Conservation (phyloP, 768 basidiomycete genomes). For the Leucocoprinus sp. region DNA sequence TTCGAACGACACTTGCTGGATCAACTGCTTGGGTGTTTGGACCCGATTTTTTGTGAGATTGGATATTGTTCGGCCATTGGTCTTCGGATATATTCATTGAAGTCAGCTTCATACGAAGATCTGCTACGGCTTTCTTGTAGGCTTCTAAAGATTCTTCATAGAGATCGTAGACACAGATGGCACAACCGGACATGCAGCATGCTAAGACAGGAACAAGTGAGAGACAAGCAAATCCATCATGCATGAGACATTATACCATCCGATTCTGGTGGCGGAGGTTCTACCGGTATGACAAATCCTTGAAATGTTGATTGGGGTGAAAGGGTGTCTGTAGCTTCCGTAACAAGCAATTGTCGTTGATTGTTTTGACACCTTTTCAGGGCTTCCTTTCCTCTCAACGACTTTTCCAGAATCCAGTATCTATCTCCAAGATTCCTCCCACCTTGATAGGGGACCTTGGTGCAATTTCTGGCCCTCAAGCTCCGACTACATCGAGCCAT, state of each 20-base stretch:
- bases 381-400: slow-evolving; percentile 10
- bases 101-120: slow-evolving; percentile 43
- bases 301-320: slow-evolving; percentile 26
- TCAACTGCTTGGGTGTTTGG: slow-evolving; percentile 11
- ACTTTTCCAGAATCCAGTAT: slow-evolving; percentile 3
- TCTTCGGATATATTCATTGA: slow-evolving; percentile 39
- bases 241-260: too few relatives aligned
- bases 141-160: slow-evolving; percentile 65
- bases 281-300: slow-evolving; percentile 52
- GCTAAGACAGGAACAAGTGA: slow-evolving; percentile 37
- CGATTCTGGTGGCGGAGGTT: slow-evolving; percentile 53
- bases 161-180: slow-evolving; percentile 84
- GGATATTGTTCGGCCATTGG: slow-evolving; percentile 61
- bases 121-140: slow-evolving; percentile 48
- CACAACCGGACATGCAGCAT: slow-evolving; percentile 94
- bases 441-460: background rate
- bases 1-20: slow-evolving; percentile 33
- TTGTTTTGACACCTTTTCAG: slow-evolving; percentile 1
- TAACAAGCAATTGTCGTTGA: background rate
- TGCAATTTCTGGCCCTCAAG: slow-evolving; percentile 3
- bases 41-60: slow-evolving; percentile 10
- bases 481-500: background rate
- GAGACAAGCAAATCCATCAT: too few relatives aligned
- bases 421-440: slow-evolving; percentile 9
- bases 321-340: background rate